phyloP scores from a whole-genome alignment of 768 basidiomycete genomes.

The Mycena crocata region DNA sequence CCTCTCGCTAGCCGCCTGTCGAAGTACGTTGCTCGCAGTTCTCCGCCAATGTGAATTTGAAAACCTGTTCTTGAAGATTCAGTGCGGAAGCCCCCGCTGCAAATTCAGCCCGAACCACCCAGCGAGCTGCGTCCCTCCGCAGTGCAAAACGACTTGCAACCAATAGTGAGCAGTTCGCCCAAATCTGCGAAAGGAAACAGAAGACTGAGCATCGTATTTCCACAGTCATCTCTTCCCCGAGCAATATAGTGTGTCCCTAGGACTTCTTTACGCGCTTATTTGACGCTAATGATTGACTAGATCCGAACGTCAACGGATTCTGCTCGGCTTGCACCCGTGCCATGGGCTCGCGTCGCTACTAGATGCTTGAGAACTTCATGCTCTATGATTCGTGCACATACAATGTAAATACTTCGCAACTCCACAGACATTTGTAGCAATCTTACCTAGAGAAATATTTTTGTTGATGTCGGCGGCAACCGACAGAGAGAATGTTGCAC shows the following conservation, averaged over 20 bases:
- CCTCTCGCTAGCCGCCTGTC: constrained; percentile 30
- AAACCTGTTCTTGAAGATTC: constrained; percentile 48
- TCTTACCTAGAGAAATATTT: no score
- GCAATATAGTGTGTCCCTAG: constrained; percentile 53
- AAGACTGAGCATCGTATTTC: constrained; percentile 10
- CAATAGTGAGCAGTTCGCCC: constrained; percentile 55
- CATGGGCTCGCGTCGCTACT: constrained; percentile 21
- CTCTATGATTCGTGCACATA: no score
- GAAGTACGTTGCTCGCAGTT: neutral
- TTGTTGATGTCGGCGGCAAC: no score
- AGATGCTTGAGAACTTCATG: no score
- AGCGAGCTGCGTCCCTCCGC: constrained; percentile 49
- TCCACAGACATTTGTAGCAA: no score
- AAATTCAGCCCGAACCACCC: constrained; percentile 67
- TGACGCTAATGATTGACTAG: constrained; percentile 37
- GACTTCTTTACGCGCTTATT: neutral
- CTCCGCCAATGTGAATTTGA: neutral
- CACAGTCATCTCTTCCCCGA: constrained; percentile 56
- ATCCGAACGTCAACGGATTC: constrained; percentile 52
- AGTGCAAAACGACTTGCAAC: constrained; percentile 57
- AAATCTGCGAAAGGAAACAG: neutral
- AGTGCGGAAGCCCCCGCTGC: constrained; percentile 58
- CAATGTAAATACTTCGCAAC: no score
- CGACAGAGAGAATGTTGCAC: no score
- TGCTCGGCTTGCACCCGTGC: constrained; percentile 53